Evolutionary conservation across 2,329 filamentous ascomycete genomes (phyloP).

Genomic region (Phialemonium atrogriseum): DNA sequence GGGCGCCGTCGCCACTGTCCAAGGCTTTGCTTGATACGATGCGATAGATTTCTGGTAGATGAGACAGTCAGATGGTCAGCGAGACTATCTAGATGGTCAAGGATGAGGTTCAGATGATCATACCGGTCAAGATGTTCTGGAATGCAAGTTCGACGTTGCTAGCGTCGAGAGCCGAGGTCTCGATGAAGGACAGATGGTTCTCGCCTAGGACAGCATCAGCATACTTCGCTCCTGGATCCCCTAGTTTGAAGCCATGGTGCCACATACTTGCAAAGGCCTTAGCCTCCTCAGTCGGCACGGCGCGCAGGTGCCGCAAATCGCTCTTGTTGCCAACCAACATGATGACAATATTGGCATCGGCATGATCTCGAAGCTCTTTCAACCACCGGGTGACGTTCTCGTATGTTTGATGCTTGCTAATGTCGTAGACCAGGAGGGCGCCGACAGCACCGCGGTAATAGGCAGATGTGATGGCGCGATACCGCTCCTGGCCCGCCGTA

Average conservation of each 20-base stretch:
- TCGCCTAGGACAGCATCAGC: constrained; percentile 54
- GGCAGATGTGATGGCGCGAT: constrained; percentile 96
- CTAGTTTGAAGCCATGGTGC: no score
- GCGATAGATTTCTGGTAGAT: constrained; percentile 97
- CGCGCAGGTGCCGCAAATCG: constrained; percentile 96
- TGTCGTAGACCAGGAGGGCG: constrained; percentile 96
- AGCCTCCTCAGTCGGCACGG: constrained; percentile 94
- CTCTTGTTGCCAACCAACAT: constrained; percentile 99
- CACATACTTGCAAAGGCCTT: constrained; percentile 89
- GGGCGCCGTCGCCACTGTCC: constrained; percentile 76
- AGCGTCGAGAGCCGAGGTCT: constrained; percentile 96
- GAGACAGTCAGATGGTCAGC: constrained; percentile 5
- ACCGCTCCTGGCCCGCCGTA: constrained; percentile 96
- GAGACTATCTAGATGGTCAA: not conserved
- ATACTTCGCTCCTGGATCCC: no score
- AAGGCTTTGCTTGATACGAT: constrained; percentile 98
- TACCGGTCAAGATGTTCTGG: constrained; percentile 98
- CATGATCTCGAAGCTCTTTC: constrained; percentile 96
- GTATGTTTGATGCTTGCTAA: constrained; percentile 99
- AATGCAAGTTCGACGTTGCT: constrained; percentile 99
- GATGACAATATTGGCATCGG: constrained; percentile 98
- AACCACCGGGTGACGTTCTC: constrained; percentile 98
- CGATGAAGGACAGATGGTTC: constrained; percentile 97
- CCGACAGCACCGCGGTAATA: constrained; percentile 98
- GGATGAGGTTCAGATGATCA: constrained; percentile 17